phyloP scores from a whole-genome alignment of 345 rosid species.

The Linum tenue region DNA sequence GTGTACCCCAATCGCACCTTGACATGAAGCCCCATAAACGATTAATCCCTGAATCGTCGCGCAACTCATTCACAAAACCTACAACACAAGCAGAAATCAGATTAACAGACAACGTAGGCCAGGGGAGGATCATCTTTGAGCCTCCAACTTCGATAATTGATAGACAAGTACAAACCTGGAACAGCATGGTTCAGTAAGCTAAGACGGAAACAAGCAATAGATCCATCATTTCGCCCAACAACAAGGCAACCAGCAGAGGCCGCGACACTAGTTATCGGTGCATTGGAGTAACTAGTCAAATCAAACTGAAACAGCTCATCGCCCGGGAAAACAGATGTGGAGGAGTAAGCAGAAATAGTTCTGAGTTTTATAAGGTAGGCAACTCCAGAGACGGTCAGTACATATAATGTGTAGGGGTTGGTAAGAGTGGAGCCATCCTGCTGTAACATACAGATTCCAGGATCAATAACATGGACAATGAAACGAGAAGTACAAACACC shows the following conservation, averaged over 20 bases:
- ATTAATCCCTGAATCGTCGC: conserved; percentile 66
- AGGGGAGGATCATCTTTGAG: conserved; percentile 9
- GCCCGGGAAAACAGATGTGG: conserved; percentile 36
- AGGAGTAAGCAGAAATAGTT: conserved; percentile 29
- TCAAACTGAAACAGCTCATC: conserved; percentile 42
- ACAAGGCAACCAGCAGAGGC: conserved; percentile 51
- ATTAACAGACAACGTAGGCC: not conserved
- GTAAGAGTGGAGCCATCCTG: conserved; percentile 11
- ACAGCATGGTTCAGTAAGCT: conserved; percentile 32
- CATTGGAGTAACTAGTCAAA: conserved; percentile 27
- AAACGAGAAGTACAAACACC: not conserved
- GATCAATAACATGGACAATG: not conserved
- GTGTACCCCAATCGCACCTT: conserved; percentile 31
- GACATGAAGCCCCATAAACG: conserved; percentile 82
- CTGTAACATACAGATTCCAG: conserved; percentile 25
- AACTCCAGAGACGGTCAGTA: conserved; percentile 53
- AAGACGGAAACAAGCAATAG: conserved; percentile 50
- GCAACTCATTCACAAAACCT: conserved; percentile 64
- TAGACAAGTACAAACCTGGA: conserved; percentile 38
- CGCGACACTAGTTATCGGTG: conserved; percentile 41
- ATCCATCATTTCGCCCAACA: conserved; percentile 62
- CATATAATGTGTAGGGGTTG: conserved; percentile 41
- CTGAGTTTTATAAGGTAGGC: conserved; percentile 49
- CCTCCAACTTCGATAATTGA: not conserved
- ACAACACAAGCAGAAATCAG: not conserved